Conservation (phyloP, 139 green algal genomes). For the Desmodesmus armatus region DNA sequence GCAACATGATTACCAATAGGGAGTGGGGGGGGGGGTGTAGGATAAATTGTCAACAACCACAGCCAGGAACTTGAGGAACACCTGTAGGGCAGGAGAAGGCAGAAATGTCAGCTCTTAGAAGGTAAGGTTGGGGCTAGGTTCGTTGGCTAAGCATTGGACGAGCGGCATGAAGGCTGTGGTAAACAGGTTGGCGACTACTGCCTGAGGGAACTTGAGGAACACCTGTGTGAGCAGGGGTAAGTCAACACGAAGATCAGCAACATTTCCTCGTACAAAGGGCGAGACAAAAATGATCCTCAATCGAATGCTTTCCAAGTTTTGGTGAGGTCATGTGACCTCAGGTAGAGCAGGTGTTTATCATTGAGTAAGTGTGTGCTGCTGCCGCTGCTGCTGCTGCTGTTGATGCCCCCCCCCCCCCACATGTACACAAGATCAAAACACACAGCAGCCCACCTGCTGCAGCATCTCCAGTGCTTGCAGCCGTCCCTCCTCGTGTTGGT, state of each 20-base stretch:
- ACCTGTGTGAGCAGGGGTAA: conserved; percentile 43
- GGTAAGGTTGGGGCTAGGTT: conserved; percentile 70
- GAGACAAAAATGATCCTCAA: too few species aligned
- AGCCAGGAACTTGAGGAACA: neutral
- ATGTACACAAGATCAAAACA: neutral
- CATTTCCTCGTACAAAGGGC: too few species aligned
- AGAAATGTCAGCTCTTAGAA: neutral
- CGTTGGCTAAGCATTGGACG: conserved; percentile 84
- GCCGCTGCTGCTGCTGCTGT: neutral
- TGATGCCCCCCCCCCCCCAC: too few species aligned
- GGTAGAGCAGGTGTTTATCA: too few species aligned
- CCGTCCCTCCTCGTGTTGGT: conserved; percentile 84
- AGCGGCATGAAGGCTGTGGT: conserved; percentile 87
- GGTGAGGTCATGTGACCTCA: too few species aligned
- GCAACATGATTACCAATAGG: too few species aligned
- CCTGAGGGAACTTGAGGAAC: conserved; percentile 85
- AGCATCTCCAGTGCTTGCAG: conserved; percentile 82
- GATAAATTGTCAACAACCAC: too few species aligned
- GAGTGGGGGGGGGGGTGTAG: too few species aligned
- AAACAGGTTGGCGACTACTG: conserved; percentile 65
- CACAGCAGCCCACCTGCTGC: conserved; percentile 59
- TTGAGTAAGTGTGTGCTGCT: neutral
- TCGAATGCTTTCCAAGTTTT: neutral
- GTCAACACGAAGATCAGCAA: too few species aligned
- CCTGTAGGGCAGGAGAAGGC: neutral